These are phyloP conservation scores for Clarireedia homoeocarpa DNA, from an alignment of 2,329 filamentous ascomycete genomes.

Conservation along the genomic window DNA sequence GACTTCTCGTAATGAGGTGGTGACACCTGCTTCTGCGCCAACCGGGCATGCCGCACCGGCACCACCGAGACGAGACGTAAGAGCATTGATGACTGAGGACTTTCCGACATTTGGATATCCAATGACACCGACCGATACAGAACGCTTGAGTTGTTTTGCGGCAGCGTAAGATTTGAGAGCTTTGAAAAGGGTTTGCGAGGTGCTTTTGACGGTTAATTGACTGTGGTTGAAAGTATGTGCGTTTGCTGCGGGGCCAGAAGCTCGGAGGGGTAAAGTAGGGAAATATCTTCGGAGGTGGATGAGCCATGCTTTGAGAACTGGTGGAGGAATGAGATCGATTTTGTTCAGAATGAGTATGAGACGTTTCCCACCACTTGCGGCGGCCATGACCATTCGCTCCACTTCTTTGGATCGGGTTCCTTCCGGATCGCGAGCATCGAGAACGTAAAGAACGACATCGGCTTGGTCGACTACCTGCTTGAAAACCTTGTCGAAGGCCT, in stretches of 20 bases:
- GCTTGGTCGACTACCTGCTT: conserved; percentile 85
- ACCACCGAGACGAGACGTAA: conserved; percentile 68
- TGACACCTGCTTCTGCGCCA: conserved; percentile 87
- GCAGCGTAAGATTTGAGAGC: conserved; percentile 85
- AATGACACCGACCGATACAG: conserved; percentile 86
- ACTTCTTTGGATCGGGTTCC: conserved; percentile 86
- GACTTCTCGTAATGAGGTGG: conserved; percentile 78
- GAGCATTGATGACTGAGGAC: conserved; percentile 91
- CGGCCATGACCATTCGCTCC: conserved; percentile 86
- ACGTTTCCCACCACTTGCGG: conserved; percentile 73
- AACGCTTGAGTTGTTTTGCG: conserved; percentile 75
- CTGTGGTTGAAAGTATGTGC: conserved; percentile 90
- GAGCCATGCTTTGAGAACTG: conserved; percentile 79
- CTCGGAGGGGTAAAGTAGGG: conserved; percentile 82
- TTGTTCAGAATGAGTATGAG: conserved; percentile 93
- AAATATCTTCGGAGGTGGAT: conserved; percentile 79
- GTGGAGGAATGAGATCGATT: conserved; percentile 80
- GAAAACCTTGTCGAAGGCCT: conserved; percentile 92
- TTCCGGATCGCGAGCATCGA: conserved; percentile 86
- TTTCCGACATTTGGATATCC: conserved; percentile 96
- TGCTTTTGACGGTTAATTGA: conserved; percentile 78
- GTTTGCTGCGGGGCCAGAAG: conserved; percentile 73
- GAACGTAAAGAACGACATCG: conserved; percentile 86
- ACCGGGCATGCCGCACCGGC: conserved; percentile 71
- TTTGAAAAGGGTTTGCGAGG: conserved; percentile 76